Percentiles rank a stretch among this genome's conserved stretches.
These are phyloP conservation scores for Phytophthora uliginosa DNA, from an alignment of 352 stramenopile genomes.

Conservation along the genomic window DNA sequence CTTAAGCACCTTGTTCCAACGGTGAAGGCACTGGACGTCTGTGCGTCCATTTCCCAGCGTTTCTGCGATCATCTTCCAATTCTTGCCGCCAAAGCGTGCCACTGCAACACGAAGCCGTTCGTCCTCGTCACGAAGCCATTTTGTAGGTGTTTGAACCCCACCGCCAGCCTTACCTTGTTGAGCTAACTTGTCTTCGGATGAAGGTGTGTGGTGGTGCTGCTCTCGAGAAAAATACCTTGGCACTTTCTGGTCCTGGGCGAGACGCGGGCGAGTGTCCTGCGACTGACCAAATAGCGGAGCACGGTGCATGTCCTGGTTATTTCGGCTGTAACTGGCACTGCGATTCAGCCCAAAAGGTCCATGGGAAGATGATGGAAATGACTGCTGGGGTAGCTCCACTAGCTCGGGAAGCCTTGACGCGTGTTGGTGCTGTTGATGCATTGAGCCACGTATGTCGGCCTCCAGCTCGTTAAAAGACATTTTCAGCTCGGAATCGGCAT, in stretches of 20 bases:
- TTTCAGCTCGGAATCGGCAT: constrained; percentile 46
- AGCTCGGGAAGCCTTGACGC: constrained; percentile 33
- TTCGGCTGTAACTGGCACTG: constrained; percentile 16
- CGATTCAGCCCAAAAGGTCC: constrained; percentile 29
- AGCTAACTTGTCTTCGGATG: constrained; percentile 18
- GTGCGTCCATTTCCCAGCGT: constrained; percentile 89
- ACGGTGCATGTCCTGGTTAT: constrained; percentile 32
- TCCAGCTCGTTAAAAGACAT: constrained; percentile 53
- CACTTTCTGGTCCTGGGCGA: constrained; percentile 40
- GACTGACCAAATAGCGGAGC: constrained; percentile 15
- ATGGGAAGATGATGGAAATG: constrained; percentile 31
- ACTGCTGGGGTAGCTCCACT: constrained; percentile 23
- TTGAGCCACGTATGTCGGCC: constrained; percentile 38
- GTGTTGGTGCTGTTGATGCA: constrained; percentile 44
- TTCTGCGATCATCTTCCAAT: constrained; percentile 96
- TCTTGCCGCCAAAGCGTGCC: constrained; percentile 92
- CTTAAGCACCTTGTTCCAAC: constrained; percentile 97
- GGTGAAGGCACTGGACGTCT: constrained; percentile 96
- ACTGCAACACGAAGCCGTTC: constrained; percentile 90
- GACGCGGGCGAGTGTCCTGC: constrained; percentile 15
- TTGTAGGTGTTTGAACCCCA: constrained; percentile 44
- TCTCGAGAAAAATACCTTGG: constrained; percentile 88
- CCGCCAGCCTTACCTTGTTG: constrained; percentile 11
- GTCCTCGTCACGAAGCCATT: constrained; percentile 95
- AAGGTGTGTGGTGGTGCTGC: constrained; percentile 82